A percentile compares a stretch with the other conserved stretches of the same genome.
Conservation (phyloP, 495 filamentous ascomycete species). For the Penicillium atrosanguineum region DNA sequence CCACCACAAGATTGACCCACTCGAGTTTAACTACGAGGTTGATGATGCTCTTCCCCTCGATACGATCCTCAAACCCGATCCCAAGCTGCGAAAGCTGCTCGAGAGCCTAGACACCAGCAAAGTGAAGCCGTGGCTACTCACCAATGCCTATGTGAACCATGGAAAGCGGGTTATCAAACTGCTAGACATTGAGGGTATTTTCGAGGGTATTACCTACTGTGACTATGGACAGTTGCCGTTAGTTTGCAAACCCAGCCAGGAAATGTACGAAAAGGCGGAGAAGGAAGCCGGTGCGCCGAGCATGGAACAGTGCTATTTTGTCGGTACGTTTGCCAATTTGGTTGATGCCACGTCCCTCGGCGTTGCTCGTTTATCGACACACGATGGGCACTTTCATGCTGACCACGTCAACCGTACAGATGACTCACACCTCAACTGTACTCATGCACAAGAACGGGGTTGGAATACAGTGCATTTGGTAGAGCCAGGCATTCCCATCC, state of each 20-base stretch:
- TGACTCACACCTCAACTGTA: constrained; percentile 76
- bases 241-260: constrained; percentile 78
- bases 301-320: constrained; percentile 72
- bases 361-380: not conserved
- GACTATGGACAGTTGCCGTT: constrained; percentile 70
- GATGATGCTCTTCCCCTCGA: constrained; percentile 95
- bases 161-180: constrained; percentile 77
- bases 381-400: not conserved
- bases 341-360: not conserved
- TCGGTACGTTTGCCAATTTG: constrained; percentile 56
- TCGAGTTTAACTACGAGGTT: constrained; percentile 91
- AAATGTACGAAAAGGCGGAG: constrained; percentile 81
- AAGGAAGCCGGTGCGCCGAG: constrained; percentile 58
- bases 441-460: constrained; percentile 66
- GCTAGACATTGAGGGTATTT: constrained; percentile 78
- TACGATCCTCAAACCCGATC: constrained; percentile 71
- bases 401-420: constrained; percentile 47
- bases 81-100: constrained; percentile 70
- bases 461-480: constrained; percentile 83
- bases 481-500: constrained; percentile 62
- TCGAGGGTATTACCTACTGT: constrained; percentile 91
- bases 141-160: constrained; percentile 92
- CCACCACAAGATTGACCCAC: constrained; percentile 91
- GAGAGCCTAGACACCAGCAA: constrained; percentile 74
- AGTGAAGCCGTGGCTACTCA: constrained; percentile 89